These are phyloP conservation scores for Mycosphaerelloides madeirae DNA, from an alignment of 2,329 filamentous ascomycete genomes.

Conservation along the genomic window DNA sequence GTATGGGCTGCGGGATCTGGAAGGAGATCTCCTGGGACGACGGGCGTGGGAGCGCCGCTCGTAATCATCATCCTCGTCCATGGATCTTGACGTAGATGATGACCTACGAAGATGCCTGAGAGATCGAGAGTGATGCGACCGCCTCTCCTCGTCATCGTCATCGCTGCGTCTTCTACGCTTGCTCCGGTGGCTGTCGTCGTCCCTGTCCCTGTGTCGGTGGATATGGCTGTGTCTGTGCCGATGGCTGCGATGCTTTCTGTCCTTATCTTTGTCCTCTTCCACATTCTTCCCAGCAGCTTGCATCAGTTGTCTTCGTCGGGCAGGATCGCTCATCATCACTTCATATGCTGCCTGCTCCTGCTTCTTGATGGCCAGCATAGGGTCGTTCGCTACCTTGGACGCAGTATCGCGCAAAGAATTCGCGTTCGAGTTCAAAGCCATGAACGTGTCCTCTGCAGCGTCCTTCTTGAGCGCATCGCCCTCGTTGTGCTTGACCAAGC, in stretches of 20 bases:
- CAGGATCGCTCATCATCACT: constrained; percentile 72
- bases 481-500: constrained; percentile 75
- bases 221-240: constrained; percentile 21
- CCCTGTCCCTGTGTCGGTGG: constrained; percentile 15
- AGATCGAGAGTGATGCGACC: constrained; percentile 29
- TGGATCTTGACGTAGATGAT: constrained; percentile 16
- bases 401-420: constrained; percentile 76
- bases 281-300: constrained; percentile 38
- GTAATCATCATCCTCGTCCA: too few relatives aligned
- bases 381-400: constrained; percentile 83
- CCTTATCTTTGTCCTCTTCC: constrained; percentile 24
- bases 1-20: constrained; percentile 22
- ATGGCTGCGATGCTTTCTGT: constrained; percentile 28
- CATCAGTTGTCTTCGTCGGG: constrained; percentile 63
- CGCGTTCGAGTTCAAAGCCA: constrained; percentile 55
- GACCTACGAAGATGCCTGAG: constrained; percentile 24
- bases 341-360: constrained; percentile 57
- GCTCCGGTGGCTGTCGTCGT: constrained; percentile 26
- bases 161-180: constrained; percentile 33
- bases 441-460: constrained; percentile 45
- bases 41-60: too few relatives aligned
- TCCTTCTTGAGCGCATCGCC: constrained; percentile 74
- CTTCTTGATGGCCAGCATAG: constrained; percentile 86
- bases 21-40: too few relatives aligned
- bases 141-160: constrained; percentile 29